A percentile compares a stretch with the other conserved stretches of the same genome.
Conservation (phyloP, 2,329 filamentous ascomycete species). For the Trichoderma sp. region DNA sequence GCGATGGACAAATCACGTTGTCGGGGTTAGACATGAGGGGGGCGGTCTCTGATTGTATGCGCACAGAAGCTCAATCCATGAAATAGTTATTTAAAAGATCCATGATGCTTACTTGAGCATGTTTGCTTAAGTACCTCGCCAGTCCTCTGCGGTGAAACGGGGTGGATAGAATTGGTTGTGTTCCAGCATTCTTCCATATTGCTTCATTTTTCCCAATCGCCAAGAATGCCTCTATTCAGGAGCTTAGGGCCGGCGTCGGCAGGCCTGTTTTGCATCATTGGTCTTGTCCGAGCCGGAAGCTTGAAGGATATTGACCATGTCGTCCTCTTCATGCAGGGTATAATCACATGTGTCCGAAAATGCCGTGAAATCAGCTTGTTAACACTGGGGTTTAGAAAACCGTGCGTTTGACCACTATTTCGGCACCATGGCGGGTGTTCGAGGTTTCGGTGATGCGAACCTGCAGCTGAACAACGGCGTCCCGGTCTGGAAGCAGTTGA, state of each 20-base stretch:
- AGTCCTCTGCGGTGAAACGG: not conserved
- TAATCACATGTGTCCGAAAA: not conserved
- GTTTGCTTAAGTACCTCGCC: not conserved
- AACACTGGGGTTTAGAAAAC: conserved; percentile 28
- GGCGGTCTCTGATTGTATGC: not conserved
- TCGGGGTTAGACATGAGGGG: not conserved
- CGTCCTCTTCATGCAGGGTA: conserved; percentile 55
- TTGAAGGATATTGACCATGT: conserved; percentile 53
- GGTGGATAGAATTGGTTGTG: not conserved
- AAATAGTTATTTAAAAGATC: not conserved
- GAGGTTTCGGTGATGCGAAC: conserved; percentile 57
- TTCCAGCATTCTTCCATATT: not conserved
- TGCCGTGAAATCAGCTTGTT: no score
- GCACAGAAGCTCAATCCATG: not conserved
- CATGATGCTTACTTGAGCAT: not conserved
- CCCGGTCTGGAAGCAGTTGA: conserved; percentile 48
- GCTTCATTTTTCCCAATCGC: not conserved
- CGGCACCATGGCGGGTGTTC: conserved; percentile 54
- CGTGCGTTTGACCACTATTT: conserved; percentile 49
- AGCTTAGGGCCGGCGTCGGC: not conserved
- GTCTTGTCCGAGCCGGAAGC: conserved; percentile 13
- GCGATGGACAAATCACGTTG: conserved; percentile 2
- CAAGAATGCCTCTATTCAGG: conserved; percentile 3
- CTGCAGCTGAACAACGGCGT: conserved; percentile 48
- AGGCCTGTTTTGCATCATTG: not conserved